Base-by-base conservation (phyloP, 331 rosid species). In the Prunus yedoensis region DNA sequence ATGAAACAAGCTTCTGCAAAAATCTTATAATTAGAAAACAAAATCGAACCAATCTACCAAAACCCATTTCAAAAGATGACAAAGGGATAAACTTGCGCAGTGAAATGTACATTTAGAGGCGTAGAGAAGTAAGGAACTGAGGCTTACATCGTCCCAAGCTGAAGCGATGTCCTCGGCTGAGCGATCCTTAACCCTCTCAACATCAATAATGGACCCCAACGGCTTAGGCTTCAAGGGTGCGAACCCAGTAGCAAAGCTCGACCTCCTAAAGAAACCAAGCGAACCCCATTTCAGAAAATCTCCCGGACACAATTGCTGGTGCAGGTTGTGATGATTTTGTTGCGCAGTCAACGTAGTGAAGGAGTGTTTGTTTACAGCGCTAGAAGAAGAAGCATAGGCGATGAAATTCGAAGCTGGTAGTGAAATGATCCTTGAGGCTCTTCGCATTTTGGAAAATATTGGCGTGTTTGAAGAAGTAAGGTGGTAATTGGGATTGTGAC, bases 61-160 rank as follows among this genome's bases (percentile, higher is more conserved):
- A 63, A 57, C 68, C 68, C 57, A 49, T 13, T 57, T 59, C 21
- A 12, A 38, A 70, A 32, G 4, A 10, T 10, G 8, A 32, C 35
- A 68, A 45, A 61, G 30, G 16, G 6, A 66, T 17, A 35, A 45
- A 28, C 1, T n/a, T 30, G 14, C 13, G 10, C 8, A 56, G 23
- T 3, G 8, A 76, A 66, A 67, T 43, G 35, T 14, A 8, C 16
- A 68, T 28, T 27, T 8, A 50, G 38, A 46, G 32, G 21, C 16
- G 58, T 4, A 47, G 17, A 66, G 27, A 38, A 52, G 30, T 16
- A 72, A 66, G 68, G 10, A 15, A 62, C 32, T 20, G 83, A 78
- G 71, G 77, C 49, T 90, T 90, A 94, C 99, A 85, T 94, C 99
- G 79, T 89, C 97, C 96, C 99, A 94, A 62, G 82, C 58, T 2